Evolutionary conservation across 495 filamentous ascomycete species (phyloP).

Genomic region (Beverwykella pulmonaria): DNA sequence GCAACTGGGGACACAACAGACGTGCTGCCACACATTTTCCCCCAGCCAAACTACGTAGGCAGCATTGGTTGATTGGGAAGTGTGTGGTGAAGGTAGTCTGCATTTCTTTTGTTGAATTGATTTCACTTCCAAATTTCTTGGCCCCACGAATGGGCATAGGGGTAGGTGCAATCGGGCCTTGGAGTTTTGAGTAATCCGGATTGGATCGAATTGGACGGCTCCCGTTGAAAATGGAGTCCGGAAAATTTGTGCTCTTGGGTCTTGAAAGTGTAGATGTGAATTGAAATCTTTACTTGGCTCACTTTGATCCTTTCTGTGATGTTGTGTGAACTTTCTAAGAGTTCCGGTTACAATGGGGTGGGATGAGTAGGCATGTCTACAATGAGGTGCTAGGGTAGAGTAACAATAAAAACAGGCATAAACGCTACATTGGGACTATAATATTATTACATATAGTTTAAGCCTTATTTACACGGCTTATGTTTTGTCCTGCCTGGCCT

Average conservation of each 20-base stretch:
- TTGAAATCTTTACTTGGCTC: not conserved
- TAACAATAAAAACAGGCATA: no score
- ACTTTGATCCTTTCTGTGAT: not conserved
- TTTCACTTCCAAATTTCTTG: not conserved
- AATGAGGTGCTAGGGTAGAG: no score
- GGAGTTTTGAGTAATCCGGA: not conserved
- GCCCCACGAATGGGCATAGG: not conserved
- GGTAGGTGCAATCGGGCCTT: not conserved
- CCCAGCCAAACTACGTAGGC: no score
- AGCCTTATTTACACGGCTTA: no score
- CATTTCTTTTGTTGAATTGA: not conserved
- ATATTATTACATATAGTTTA: no score
- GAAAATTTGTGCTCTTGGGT: not conserved
- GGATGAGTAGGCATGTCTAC: no score
- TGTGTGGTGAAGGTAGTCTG: not conserved
- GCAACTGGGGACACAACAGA: not conserved
- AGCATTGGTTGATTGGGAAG: no score
- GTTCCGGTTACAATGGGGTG: no score
- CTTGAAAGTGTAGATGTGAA: not conserved
- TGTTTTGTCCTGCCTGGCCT: no score
- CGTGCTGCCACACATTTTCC: no score
- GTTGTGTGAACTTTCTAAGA: not conserved
- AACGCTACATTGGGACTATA: no score
- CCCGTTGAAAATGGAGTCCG: not conserved
- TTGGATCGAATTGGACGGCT: not conserved